Conservation (phyloP, 352 stramenopile species). For the Pythium pectinolyticum region DNA sequence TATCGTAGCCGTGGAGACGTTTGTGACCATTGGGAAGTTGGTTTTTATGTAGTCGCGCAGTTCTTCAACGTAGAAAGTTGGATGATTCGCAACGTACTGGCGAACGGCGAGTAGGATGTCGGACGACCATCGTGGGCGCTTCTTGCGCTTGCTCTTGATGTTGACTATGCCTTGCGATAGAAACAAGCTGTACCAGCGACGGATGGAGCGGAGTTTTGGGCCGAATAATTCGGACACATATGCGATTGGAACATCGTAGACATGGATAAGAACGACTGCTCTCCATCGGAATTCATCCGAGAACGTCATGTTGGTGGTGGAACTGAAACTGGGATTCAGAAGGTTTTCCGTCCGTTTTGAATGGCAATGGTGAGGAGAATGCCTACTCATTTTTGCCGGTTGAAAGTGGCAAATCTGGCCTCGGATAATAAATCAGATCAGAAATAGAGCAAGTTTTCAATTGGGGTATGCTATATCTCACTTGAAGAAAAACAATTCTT, state of each 20-base stretch:
- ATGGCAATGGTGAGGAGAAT: too few relatives aligned
- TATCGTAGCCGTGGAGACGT: conserved; percentile 19
- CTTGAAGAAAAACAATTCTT: too few relatives aligned
- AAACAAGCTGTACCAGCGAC: conserved; percentile 16
- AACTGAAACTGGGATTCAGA: too few relatives aligned
- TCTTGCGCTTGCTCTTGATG: neutral
- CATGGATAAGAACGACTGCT: conserved; percentile 13
- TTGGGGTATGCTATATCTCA: too few relatives aligned
- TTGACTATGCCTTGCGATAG: conserved; percentile 12
- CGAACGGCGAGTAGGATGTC: conserved; percentile 2
- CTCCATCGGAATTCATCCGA: conserved; percentile 14
- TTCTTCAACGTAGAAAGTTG: conserved; percentile 25
- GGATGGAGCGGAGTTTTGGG: conserved; percentile 9
- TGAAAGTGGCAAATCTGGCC: neutral
- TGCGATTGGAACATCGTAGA: conserved; percentile 11
- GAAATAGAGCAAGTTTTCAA: neutral
- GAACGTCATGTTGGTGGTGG: conserved; percentile 10
- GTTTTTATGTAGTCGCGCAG: conserved; percentile 5
- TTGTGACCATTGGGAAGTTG: conserved; percentile 9
- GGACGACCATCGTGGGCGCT: neutral
- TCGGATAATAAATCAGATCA: too few relatives aligned
- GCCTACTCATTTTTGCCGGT: neutral
- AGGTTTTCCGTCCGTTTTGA: too few relatives aligned
- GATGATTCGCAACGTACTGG: conserved; percentile 16
- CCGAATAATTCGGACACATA: conserved; percentile 15